Evolutionary conservation across 2,329 filamentous ascomycete genomes (phyloP).

Genomic region (Rhynchosporium secalis): DNA sequence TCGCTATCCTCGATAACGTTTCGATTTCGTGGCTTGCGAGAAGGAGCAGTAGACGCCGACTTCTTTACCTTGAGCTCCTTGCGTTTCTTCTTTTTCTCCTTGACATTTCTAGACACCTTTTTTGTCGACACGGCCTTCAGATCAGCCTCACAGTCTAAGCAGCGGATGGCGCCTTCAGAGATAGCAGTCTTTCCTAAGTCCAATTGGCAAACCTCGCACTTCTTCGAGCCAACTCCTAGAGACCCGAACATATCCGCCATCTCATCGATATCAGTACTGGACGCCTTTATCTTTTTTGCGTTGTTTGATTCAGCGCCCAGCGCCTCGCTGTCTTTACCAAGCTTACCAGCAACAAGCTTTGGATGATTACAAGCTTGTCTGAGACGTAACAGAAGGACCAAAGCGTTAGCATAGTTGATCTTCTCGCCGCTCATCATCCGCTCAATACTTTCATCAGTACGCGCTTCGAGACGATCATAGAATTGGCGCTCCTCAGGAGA

Average conservation of each 20-base stretch:
- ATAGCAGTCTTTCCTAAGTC: constrained; percentile 36
- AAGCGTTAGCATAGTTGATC: constrained; percentile 88
- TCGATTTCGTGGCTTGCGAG: constrained; percentile 53
- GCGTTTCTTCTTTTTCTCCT: constrained; percentile 42
- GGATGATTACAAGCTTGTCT: constrained; percentile 96
- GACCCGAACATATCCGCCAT: constrained; percentile 85
- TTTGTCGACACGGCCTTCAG: constrained; percentile 60
- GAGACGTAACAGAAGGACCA: constrained; percentile 86
- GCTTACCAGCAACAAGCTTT: constrained; percentile 78
- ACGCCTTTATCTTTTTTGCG: constrained; percentile 47
- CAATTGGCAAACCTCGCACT: constrained; percentile 40
- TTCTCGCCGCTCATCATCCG: constrained; percentile 80
- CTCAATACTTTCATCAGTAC: constrained; percentile 83
- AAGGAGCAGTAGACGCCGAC: constrained; percentile 39
- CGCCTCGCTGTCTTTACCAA: constrained; percentile 85
- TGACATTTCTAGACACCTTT: constrained; percentile 42
- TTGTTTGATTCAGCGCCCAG: constrained; percentile 62
- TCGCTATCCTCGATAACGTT: constrained; percentile 66
- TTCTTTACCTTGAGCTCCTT: constrained; percentile 35
- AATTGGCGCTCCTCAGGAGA: constrained; percentile 79
- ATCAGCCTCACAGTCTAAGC: constrained; percentile 73
- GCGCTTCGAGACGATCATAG: constrained; percentile 78
- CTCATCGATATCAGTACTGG: constrained; percentile 66
- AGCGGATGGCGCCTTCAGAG: constrained; percentile 55
- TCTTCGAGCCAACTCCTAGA: constrained; percentile 54